A percentile compares a stretch with the other conserved stretches of the same genome.
These are phyloP conservation scores for Yarrowia bubula DNA, from an alignment of 805 yeast genomes.

Conservation along the genomic window DNA sequence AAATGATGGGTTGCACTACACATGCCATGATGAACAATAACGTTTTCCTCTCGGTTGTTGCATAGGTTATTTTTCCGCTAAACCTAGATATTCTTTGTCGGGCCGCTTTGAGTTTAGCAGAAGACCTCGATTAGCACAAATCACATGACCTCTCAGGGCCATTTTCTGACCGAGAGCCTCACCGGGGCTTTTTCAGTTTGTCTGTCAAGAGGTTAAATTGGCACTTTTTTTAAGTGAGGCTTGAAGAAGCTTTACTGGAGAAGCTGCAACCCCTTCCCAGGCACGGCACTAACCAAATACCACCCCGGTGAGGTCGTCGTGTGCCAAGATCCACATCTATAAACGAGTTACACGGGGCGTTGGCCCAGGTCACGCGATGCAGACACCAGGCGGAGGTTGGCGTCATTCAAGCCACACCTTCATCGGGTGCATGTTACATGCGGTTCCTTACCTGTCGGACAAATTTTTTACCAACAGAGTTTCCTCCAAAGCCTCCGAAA, in stretches of 20 bases:
- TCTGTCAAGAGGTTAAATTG: neutral
- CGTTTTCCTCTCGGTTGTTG: neutral
- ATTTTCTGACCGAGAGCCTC: neutral
- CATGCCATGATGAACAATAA: neutral
- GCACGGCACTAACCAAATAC: neutral
- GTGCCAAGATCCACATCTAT: neutral
- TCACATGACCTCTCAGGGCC: neutral
- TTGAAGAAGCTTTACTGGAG: neutral
- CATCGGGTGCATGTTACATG: neutral
- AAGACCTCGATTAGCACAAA: constrained; percentile 10
- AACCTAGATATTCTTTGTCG: neutral
- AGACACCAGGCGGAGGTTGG: neutral
- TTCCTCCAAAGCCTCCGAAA: no score
- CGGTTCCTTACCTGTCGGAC: neutral
- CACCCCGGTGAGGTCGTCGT: neutral
- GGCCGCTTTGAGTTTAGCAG: neutral
- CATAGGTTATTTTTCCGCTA: constrained; percentile 14
- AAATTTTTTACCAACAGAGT: neutral
- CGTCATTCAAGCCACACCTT: constrained; percentile 21
- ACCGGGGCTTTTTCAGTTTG: constrained; percentile 3
- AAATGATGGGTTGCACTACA: constrained; percentile 23
- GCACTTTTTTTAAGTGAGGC: neutral
- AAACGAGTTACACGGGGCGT: neutral
- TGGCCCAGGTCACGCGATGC: constrained; percentile 22
- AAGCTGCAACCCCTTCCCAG: neutral